phyloP scores from a whole-genome alignment of 495 filamentous ascomycete genomes.

The Entonaema liquescens region DNA sequence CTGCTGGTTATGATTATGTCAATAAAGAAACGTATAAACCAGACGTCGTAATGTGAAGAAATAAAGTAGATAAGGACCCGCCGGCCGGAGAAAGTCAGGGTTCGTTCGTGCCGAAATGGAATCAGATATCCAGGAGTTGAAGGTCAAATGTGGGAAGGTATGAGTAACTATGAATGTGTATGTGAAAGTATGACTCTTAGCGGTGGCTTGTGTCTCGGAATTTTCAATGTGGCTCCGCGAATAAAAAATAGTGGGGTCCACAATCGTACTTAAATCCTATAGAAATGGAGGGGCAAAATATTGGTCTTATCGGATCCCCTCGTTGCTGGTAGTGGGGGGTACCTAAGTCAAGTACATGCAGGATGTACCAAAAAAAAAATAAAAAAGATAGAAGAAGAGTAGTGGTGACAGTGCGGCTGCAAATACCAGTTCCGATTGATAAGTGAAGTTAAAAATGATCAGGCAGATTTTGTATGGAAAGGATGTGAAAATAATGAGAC shows the following conservation, averaged over 20 bases:
- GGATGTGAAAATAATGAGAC: conserved; percentile 38
- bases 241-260: conserved; percentile 18
- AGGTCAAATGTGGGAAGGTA: background rate
- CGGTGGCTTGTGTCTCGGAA: conserved; percentile 27
- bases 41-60: background rate
- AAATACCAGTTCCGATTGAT: conserved; percentile 18
- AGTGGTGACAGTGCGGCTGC: conserved; percentile 10
- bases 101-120: conserved; percentile 6
- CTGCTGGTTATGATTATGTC: conserved; percentile 45
- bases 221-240: conserved; percentile 27
- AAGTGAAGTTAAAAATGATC: conserved; percentile 22
- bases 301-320: conserved; percentile 16
- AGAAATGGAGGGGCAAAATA: conserved; percentile 30
- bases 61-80: background rate
- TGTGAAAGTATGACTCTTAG: conserved; percentile 19
- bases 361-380: background rate
- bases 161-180: too few species aligned
- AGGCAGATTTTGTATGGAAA: conserved; percentile 2
- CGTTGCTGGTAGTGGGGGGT: conserved; percentile 21
- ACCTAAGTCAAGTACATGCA: background rate
- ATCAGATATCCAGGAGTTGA: background rate
- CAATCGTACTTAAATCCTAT: conserved; percentile 7
- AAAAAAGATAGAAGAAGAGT: background rate
- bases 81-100: background rate
- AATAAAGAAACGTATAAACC: conserved; percentile 13